Conservation (phyloP, 208 protist genomes). For the Borovskyia barvae region DNA sequence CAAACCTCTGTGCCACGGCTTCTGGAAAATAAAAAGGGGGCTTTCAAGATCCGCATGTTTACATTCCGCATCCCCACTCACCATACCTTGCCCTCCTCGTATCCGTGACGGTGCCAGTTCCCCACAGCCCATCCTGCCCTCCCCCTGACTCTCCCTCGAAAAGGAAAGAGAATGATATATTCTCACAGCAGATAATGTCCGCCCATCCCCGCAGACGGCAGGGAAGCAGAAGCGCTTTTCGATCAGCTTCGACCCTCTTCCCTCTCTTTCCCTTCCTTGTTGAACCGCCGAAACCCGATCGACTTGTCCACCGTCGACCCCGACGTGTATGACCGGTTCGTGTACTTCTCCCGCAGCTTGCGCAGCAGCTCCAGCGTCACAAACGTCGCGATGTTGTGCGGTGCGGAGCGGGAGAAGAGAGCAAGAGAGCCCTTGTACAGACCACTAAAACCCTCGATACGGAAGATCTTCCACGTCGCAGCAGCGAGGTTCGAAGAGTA, state of each 20-base stretch:
- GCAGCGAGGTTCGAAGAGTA: slow-evolving; percentile 36
- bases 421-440: slow-evolving; percentile 69
- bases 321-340: slow-evolving; percentile 46
- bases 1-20: too few species aligned
- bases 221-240: neutral
- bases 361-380: slow-evolving; percentile 55
- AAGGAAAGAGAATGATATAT: too few species aligned
- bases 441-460: slow-evolving; percentile 59
- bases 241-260: slow-evolving; percentile 11
- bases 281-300: slow-evolving; percentile 21
- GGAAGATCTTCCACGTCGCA: slow-evolving; percentile 39
- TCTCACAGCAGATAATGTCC: too few species aligned
- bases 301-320: slow-evolving; percentile 40
- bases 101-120: too few species aligned
- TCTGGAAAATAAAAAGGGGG: too few species aligned
- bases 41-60: too few species aligned
- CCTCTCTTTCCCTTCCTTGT: slow-evolving; percentile 3
- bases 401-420: slow-evolving; percentile 50
- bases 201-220: neutral
- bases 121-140: too few species aligned
- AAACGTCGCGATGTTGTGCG: slow-evolving; percentile 67
- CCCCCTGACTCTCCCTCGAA: too few species aligned
- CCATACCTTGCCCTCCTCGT: too few species aligned
- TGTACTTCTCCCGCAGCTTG: slow-evolving; percentile 44
- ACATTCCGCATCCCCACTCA: too few species aligned